Evolutionary conservation across 2,329 filamentous ascomycete species (phyloP).

Genomic region (Leptographium procerum): DNA sequence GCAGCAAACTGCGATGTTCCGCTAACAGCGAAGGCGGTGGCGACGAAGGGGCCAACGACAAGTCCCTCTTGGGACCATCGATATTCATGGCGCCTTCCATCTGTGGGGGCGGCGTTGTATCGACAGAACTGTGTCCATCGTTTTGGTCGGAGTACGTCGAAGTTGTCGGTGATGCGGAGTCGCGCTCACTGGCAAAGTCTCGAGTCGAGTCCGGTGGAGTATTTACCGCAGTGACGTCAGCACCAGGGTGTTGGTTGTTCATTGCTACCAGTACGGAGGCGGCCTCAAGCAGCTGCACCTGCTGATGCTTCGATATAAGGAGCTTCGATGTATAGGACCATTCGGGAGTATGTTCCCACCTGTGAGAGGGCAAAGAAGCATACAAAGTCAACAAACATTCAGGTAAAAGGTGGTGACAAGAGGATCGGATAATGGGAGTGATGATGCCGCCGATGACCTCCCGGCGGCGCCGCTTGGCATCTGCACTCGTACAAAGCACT

Average conservation of each 20-base stretch:
- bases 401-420: not conserved
- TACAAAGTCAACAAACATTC: constrained; percentile 25
- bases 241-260: constrained; percentile 37
- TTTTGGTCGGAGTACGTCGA: constrained; percentile 71
- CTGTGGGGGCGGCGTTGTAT: constrained; percentile 79
- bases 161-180: constrained; percentile 69
- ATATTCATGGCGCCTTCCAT: constrained; percentile 47
- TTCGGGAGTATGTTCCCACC: constrained; percentile 98
- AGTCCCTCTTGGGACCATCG: constrained; percentile 25
- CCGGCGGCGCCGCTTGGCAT: constrained; percentile 13
- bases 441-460: not conserved
- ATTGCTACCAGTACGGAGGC: constrained; percentile 93
- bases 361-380: constrained; percentile 30
- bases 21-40: constrained; percentile 25
- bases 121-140: constrained; percentile 70
- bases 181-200: constrained; percentile 65
- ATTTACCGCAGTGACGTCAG: constrained; percentile 32
- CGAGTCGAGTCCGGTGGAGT: constrained; percentile 55
- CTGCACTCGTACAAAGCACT: constrained; percentile 15
- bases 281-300: constrained; percentile 93
- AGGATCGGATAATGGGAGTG: not conserved
- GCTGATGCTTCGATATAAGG: constrained; percentile 98
- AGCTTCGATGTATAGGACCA: constrained; percentile 96
- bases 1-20: constrained; percentile 43
- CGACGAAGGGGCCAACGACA: constrained; percentile 32